Percentiles rank a stretch among this genome's conserved stretches.
phyloP scores from a whole-genome alignment of 352 stramenopile genomes.

The Pythium volutum region DNA sequence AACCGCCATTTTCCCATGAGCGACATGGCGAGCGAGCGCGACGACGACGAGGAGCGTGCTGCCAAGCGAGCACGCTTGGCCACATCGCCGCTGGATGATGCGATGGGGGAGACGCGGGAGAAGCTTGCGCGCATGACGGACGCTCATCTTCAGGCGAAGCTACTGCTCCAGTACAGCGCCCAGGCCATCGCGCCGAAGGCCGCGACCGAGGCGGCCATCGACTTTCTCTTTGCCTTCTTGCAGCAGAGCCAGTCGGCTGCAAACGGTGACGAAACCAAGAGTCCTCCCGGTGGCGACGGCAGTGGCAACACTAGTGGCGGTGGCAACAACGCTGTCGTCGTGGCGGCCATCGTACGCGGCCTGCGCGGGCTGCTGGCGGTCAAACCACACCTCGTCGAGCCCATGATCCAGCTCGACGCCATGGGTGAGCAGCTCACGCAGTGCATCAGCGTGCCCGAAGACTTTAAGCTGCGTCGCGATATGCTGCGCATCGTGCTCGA shows the following conservation, averaged over 20 bases:
- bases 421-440: slow-evolving; percentile 80
- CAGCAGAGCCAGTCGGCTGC: slow-evolving; percentile 49
- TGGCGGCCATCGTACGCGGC: slow-evolving; percentile 62
- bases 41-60: slow-evolving; percentile 5
- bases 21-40: neutral
- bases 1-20: neutral
- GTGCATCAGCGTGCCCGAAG: slow-evolving; percentile 67
- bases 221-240: slow-evolving; percentile 81
- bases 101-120: slow-evolving; percentile 37
- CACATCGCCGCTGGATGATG: neutral
- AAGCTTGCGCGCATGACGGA: slow-evolving; percentile 41
- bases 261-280: slow-evolving; percentile 14
- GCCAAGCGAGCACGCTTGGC: slow-evolving; percentile 14
- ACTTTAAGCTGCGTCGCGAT: slow-evolving; percentile 71
- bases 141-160: slow-evolving; percentile 56
- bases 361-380: slow-evolving; percentile 52
- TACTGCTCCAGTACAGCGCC: slow-evolving; percentile 58
- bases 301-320: slow-evolving; percentile 11
- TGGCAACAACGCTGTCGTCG: slow-evolving; percentile 41
- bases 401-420: slow-evolving; percentile 78
- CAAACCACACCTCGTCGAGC: slow-evolving; percentile 62
- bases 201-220: slow-evolving; percentile 56
- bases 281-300: neutral
- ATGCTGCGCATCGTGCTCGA: slow-evolving; percentile 76
- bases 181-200: slow-evolving; percentile 40